Conservation (phyloP, 306 rosid species). For the Quercus variabilis region DNA sequence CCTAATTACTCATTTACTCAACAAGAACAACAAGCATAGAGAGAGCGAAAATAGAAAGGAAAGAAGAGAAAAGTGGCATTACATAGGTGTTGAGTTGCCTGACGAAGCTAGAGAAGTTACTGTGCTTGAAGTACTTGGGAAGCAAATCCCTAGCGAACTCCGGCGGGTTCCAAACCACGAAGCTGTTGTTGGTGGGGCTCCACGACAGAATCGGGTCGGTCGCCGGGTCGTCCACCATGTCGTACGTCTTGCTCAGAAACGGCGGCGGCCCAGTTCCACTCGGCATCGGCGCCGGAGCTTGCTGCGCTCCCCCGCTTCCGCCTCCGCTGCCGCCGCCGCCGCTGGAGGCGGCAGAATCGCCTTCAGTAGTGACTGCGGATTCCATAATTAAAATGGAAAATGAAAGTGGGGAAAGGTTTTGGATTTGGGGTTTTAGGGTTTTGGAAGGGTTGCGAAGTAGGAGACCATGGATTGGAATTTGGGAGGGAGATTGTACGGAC, state of each 20-base stretch:
- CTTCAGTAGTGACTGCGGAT: slow-evolving; percentile 17
- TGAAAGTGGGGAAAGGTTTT: background rate
- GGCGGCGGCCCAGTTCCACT: slow-evolving; percentile 82
- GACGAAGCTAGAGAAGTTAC: slow-evolving; percentile 90
- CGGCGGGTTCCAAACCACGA: slow-evolving; percentile 97
- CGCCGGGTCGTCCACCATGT: slow-evolving; percentile 89
- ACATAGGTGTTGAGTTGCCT: slow-evolving; percentile 97
- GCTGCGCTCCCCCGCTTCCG: slow-evolving; percentile 8
- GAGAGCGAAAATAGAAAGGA: background rate
- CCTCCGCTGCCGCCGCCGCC: background rate
- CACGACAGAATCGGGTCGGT: slow-evolving; percentile 85
- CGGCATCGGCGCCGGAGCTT: slow-evolving; percentile 56
- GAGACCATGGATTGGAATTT: slow-evolving; percentile 8
- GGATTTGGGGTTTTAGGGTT: slow-evolving; percentile 22
- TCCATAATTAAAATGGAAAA: slow-evolving; percentile 34
- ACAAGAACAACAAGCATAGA: background rate
- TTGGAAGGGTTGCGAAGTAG: background rate
- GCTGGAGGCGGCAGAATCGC: slow-evolving; percentile 17
- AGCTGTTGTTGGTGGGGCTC: slow-evolving; percentile 89
- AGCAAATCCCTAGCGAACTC: slow-evolving; percentile 88
- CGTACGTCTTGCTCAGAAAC: slow-evolving; percentile 88
- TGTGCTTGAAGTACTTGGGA: slow-evolving; percentile 92
- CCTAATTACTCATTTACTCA: background rate
- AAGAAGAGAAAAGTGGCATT: slow-evolving; percentile 8
- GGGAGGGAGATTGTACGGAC: background rate